These are phyloP conservation scores for Dianthus caryophyllus DNA, from an alignment of 148 eudicot genomes.

Conservation along the genomic window DNA sequence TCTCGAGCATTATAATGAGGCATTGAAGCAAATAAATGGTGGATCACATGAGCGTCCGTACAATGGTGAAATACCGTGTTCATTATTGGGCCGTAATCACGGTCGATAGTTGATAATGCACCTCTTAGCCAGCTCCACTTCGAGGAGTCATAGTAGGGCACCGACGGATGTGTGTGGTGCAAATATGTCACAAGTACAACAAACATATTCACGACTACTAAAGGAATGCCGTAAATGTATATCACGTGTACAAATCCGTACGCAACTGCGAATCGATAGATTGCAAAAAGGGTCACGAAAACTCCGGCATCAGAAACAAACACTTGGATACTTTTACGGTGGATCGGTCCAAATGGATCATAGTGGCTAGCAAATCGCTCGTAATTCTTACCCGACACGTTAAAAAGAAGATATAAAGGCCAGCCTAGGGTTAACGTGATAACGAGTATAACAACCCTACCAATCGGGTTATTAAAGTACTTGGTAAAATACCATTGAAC, in stretches of 20 bases:
- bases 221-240: not conserved
- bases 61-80: conserved; percentile 48
- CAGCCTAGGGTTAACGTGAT: not conserved
- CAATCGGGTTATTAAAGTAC: conserved; percentile 4
- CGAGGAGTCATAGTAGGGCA: not conserved
- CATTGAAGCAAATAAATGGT: conserved; percentile 23
- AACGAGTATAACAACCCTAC: not conserved
- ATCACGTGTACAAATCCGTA: not conserved
- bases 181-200: not conserved
- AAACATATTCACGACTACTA: not conserved
- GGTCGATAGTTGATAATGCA: conserved; percentile 19
- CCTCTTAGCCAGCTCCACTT: not conserved
- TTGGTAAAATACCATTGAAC: not conserved
- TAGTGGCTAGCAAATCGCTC: conserved; percentile 50
- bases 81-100: conserved; percentile 40
- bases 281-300: not conserved
- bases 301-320: not conserved
- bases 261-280: not conserved
- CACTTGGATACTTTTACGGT: not conserved
- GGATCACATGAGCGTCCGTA: conserved; percentile 50
- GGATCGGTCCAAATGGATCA: conserved; percentile 43
- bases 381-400: conserved; percentile 41
- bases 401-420: conserved; percentile 34
- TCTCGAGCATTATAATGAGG: conserved; percentile 49
- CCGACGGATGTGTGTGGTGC: not conserved